Evolutionary conservation across 2,329 filamentous ascomycete genomes (phyloP), one percentile per base, ranked within the genome.

Genomic region (Hypoxylon sp.): DNA sequence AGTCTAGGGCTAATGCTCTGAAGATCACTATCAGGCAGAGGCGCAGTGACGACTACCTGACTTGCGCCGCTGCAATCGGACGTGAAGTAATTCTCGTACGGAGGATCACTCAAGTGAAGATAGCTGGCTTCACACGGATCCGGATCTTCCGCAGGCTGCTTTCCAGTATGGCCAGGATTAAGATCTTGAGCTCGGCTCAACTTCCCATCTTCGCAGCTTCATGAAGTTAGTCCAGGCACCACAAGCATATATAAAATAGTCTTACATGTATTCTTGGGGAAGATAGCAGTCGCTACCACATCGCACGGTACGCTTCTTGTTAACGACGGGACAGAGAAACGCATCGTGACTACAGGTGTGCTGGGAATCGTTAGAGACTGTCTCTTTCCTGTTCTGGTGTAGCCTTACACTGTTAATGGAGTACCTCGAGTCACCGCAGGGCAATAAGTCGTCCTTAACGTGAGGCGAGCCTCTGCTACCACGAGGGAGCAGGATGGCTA

Each of bases 51-150:
- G 0, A 89, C 80, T 0, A 85, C 83, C 62, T 88, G 86, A 4
- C 79, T 78, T 27, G 82, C 79, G 1, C 80, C 78, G 60, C 86
- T 78, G 69, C 85, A 88, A 67, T 88, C 85, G 0, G 84, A 87
- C 63, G 86, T 84, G 72, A 89, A 87, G 71, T 84, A 87, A 66
- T 88, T 88, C 33, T 84, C 77, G 58, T 88, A 87, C 0, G 85
- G 85, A 1, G 80, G 78, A 60, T 86, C 83, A 26, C 76, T 81
- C 2, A 86, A 73, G 18, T 75, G 70, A 7, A 72, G 53, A 45
- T 67, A 69, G 17, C 43, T 64, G 7, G 60, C 18, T 13, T 54
- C 37, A 43, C 65, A 69, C 13, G 58, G 18, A 17, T 54, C 52
- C 17, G 13, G 50, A 18, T 33, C 48, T 20, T 42, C 37, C 8